Conservation (phyloP, 495 filamentous ascomycete species). For the Aspergillus asperescens region DNA sequence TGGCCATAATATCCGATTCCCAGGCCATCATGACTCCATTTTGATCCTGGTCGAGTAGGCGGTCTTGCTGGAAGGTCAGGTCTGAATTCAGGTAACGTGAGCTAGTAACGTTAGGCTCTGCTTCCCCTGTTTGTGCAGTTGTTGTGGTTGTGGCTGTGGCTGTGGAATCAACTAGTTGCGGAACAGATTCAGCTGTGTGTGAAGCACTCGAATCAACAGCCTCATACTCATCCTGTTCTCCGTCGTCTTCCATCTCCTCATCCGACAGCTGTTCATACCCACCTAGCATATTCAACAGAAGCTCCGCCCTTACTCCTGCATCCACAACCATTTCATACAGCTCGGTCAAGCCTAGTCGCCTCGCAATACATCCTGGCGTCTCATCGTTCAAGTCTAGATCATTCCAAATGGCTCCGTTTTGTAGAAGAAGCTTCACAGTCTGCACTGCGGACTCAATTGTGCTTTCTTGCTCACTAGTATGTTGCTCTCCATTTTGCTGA, state of each 20-base stretch:
- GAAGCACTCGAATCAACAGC: not conserved
- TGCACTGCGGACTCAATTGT: conserved; percentile 52
- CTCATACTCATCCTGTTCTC: conserved; percentile 20
- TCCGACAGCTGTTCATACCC: conserved; percentile 71
- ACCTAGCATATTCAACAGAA: conserved; percentile 70
- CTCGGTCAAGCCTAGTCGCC: conserved; percentile 60
- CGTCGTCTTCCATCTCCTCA: conserved; percentile 30
- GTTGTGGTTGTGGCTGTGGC: conserved; percentile 1
- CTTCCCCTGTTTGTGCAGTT: conserved; percentile 8
- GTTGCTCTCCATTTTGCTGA: conserved; percentile 9
- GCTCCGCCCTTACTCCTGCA: conserved; percentile 85
- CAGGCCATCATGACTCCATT: conserved; percentile 99
- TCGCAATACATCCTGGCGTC: conserved; percentile 87
- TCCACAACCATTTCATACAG: conserved; percentile 84
- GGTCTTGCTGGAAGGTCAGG: conserved; percentile 67
- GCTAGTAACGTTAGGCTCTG: conserved; percentile 50
- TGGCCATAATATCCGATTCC: conserved; percentile 87
- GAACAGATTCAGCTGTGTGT: conserved; percentile 18
- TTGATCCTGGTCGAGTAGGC: conserved; percentile 69
- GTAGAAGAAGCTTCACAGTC: conserved; percentile 69
- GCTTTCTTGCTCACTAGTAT: conserved; percentile 24
- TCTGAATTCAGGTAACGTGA: conserved; percentile 70
- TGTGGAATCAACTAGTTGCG: conserved; percentile 31
- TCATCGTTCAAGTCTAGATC: conserved; percentile 79
- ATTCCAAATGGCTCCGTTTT: conserved; percentile 95